These are phyloP conservation scores for Hemileccinum impolitum DNA, from an alignment of 768 basidiomycete genomes.

Conservation along the genomic window DNA sequence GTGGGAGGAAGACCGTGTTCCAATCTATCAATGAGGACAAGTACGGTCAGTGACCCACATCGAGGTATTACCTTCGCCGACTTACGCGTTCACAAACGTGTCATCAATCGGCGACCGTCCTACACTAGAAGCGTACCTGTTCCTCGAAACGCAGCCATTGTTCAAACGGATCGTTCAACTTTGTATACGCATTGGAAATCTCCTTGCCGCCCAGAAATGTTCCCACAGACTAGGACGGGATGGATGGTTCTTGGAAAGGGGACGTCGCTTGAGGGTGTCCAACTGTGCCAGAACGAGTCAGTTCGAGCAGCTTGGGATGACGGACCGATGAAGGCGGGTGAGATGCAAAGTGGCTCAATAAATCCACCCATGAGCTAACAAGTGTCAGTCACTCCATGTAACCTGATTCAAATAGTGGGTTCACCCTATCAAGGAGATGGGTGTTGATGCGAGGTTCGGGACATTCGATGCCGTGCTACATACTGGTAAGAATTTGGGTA, in stretches of 20 bases:
- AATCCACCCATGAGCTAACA: slow-evolving; percentile 90
- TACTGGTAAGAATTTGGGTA: neutral
- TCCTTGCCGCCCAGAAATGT: slow-evolving; percentile 98
- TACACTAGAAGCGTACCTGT: slow-evolving; percentile 46
- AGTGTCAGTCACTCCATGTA: neutral
- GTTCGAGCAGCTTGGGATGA: neutral
- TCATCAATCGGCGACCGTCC: slow-evolving; percentile 65
- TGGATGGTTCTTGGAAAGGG: slow-evolving; percentile 97
- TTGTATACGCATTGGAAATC: slow-evolving; percentile 98
- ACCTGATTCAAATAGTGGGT: neutral
- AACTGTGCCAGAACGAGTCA: slow-evolving; percentile 42
- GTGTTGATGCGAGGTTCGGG: slow-evolving; percentile 94
- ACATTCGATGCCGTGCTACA: slow-evolving; percentile 92
- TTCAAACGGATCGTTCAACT: slow-evolving; percentile 98
- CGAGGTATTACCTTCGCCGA: slow-evolving; percentile 8
- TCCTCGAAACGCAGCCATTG: slow-evolving; percentile 96
- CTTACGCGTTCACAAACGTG: slow-evolving; percentile 90
- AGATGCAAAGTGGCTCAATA: slow-evolving; percentile 96
- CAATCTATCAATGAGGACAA: slow-evolving; percentile 46
- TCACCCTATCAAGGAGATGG: slow-evolving; percentile 89
- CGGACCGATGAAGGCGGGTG: slow-evolving; percentile 90
- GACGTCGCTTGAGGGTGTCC: slow-evolving; percentile 99
- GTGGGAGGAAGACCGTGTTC: slow-evolving; percentile 98
- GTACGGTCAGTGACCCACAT: neutral
- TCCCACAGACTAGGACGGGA: slow-evolving; percentile 95